These are phyloP conservation scores for Alternaria arbusti DNA, from an alignment of 2,329 filamentous ascomycete species.

Conservation along the genomic window DNA sequence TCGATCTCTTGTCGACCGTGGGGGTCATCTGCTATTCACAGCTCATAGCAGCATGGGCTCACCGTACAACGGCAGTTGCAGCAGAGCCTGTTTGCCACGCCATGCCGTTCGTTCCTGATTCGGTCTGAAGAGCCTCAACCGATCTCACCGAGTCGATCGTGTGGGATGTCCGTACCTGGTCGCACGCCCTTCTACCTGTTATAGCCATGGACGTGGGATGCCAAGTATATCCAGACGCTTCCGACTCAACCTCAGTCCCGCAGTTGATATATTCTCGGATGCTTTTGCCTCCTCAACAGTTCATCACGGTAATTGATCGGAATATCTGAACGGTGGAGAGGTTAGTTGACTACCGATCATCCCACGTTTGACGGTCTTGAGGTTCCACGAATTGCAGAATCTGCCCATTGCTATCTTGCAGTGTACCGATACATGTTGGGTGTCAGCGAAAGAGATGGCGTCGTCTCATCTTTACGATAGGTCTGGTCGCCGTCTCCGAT, in stretches of 20 bases:
- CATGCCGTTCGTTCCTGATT: constrained; percentile 12
- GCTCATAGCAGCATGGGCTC: not conserved
- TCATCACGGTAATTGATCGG: not conserved
- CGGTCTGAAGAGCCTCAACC: constrained; percentile 17
- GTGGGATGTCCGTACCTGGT: constrained; percentile 22
- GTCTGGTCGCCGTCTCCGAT: not conserved
- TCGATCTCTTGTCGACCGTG: constrained; percentile 13
- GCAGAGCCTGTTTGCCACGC: constrained; percentile 15
- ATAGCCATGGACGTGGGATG: constrained; percentile 30
- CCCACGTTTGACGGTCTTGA: constrained; percentile 2
- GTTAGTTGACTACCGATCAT: not conserved
- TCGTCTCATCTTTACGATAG: not conserved
- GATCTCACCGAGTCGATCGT: constrained; percentile 22
- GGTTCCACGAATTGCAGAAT: constrained; percentile 1
- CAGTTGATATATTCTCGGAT: constrained; percentile 1
- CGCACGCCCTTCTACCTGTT: constrained; percentile 23
- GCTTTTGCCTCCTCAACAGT: constrained; percentile 24
- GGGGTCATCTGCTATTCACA: constrained; percentile 11
- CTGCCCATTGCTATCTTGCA: not conserved
- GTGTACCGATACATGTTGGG: constrained; percentile 7
- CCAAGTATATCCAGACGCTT: constrained; percentile 24
- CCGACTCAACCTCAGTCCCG: constrained; percentile 21
- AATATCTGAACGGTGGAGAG: not conserved
- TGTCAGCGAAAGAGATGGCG: not conserved
- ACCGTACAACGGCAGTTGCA: constrained; percentile 11